Evolutionary conservation across 148 eudicot species (phyloP).

Genomic region (Polygonum maritimum): DNA sequence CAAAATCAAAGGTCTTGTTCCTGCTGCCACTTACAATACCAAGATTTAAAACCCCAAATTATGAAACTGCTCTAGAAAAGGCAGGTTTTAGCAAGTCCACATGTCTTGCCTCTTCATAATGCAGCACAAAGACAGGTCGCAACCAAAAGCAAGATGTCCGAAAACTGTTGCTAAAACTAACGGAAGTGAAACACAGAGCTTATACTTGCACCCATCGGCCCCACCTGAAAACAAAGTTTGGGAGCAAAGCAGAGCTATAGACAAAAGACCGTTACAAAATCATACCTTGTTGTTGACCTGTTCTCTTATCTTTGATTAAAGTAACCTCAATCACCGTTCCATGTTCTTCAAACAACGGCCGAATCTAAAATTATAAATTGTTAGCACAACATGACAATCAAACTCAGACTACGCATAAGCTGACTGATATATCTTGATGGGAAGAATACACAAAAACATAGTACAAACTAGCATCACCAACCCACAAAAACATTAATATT

Average conservation of each 20-base stretch:
- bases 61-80: conserved; percentile 26
- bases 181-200: conserved; percentile 59
- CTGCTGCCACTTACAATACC: conserved; percentile 31
- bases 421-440: not conserved
- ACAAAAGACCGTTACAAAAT: conserved; percentile 12
- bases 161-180: conserved; percentile 45
- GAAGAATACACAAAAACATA: not conserved
- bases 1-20: conserved; percentile 15
- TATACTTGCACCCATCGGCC: conserved; percentile 68
- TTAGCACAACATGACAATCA: not conserved
- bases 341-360: conserved; percentile 79
- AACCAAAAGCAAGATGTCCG: conserved; percentile 49
- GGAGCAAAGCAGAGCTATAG: conserved; percentile 18
- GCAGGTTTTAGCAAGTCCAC: conserved; percentile 24
- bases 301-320: conserved; percentile 80
- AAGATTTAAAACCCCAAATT: conserved; percentile 25
- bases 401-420: not conserved
- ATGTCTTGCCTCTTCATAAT: conserved; percentile 56
- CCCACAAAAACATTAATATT: not conserved
- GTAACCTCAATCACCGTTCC: conserved; percentile 91
- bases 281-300: conserved; percentile 97
- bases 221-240: conserved; percentile 70
- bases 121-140: conserved; percentile 44
- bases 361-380: conserved; percentile 40
- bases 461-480: not conserved